Base-by-base conservation (phyloP, 768 basidiomycete species). In the Cytidiella melzeri region DNA sequence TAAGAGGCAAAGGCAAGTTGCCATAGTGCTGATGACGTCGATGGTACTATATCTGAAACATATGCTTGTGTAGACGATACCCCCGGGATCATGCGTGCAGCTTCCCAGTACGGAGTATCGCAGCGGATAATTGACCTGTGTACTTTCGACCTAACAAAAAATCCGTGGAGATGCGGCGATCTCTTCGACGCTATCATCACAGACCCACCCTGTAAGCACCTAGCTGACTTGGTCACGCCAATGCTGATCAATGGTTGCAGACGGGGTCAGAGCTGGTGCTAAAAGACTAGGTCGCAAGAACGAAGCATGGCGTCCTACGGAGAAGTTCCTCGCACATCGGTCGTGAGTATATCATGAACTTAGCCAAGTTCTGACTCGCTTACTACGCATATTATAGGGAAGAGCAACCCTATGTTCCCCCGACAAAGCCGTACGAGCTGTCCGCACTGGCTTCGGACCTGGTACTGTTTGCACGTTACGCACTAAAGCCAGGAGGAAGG, bases 161-260 rank as follows among this genome's bases (percentile, higher is more conserved):
- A 91, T 61, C 92, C 94, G 0, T 92, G 87, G 85, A 72, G 96
- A 53, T 82, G 86, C 55, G 96, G 94, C 5, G 84, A 77, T 7
- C 67, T 98, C 25, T 90, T 99, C 55, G 96, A 99, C 59, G 92
- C 94, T 0, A 93, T 98, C 53, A 71, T 96, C 27, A 94, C 93
- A 0, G 93, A 96, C 66, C 93, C 93, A 40, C 93, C 93, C 10
- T 96, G 92, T 92, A 66, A 62, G 87, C 6, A 15, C 25, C 26
- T 15, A 42, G 20, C 28, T 24, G 25, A 6, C 24, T 41, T 27
- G 2, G 1, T 25, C 9, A 21, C 18, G 9, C 1, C 5, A 23
- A 6, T 11, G 1, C 10, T 28, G 24, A 28, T 39, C 54, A 12
- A 34, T 30, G n/a, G 11, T n/a, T 10, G 2, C 42, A 87, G 95